Base-by-base conservation (phyloP, 768 basidiomycete species). In the Suillus discolor region DNA sequence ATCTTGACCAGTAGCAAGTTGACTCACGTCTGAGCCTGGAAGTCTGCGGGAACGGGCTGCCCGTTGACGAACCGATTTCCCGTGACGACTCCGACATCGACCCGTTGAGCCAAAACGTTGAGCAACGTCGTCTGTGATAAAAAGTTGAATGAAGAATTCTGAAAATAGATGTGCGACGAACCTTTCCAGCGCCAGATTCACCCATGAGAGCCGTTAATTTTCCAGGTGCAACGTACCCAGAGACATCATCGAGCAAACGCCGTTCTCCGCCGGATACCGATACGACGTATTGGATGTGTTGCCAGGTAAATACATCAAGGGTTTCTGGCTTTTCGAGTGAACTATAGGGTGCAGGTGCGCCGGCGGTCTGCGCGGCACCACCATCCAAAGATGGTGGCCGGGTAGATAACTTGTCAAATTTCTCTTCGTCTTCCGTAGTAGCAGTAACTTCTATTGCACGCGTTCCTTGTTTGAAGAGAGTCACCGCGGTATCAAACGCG, bases 291-390 rank as follows among this genome's bases (percentile, higher is more conserved):
- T 81, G 79, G 57, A 94, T 69, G 65, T 87, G 79, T 61, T 87
- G 83, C 92, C 93, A 96, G 1, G 93, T 92, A 77, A 96, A 95
- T 3, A 89, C 79, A 66, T 89, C 82, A n/a, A 73, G 77, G 78
- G 3, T 36, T n/a, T 2, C 57, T 20, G 45, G 23, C 9, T 25
- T 49, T 67, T 80, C 83, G 66, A 75, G 78, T 69, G 77, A 74
- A 66, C 74, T 73, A 54, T 79, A 70, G 61, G 76, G 18, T 36
- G 25, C 9, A 12, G 31, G 6, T 31, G 41, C 41, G n/a, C 31
- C 49, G 4, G 23, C 16, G 12, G 16, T 45, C 1, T 11, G 42
- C 41, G 31, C 28, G 6, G 53, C 44, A 13, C 28, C 15, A n/a
- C 2, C 25, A 11, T 28, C 25, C 15, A 42, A 36, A 47, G 13